Evolutionary conservation across 1,284 basidiomycete species (phyloP), one percentile per base, ranked within the genome.

Genomic region (Fomitopsis palustris): DNA sequence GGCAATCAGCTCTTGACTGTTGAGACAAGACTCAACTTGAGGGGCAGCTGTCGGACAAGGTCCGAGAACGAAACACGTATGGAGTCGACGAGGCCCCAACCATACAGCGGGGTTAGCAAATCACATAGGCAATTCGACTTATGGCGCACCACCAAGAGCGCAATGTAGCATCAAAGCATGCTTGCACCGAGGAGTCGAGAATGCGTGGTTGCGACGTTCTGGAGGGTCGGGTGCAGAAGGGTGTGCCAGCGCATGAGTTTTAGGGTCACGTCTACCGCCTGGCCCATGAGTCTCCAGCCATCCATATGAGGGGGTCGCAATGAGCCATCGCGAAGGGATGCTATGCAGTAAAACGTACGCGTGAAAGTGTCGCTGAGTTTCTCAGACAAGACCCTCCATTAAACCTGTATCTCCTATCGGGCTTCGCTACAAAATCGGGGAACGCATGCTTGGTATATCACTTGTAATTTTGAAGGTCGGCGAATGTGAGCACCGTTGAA

Each of bases 231-330:
- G 85, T 0, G 85, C 78, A 1, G 97, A 97, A 99, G 79, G 64
- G 98, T 95, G 9, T 96, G 84, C 96, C 96, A 99, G 31, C 95
- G 84, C 96, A 99, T 98, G 25, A 99, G 83, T 73, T 98, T 98
- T 55, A 99, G 80, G n/a, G n/a, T n/a, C n/a, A n/a, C n/a, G 73
- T 98, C 95, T 9, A 98, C 94, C 0, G 97, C 97, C 74, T 98
- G 96, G 65, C 95, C 88, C 0, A 96, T 41, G 19, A 43, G 19
- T 38, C 25, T 12, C 25, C n/a, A 23, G 12, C 6, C 16, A 3
- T 16, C 16, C 17, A 19, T 23, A 17, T 9, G 14, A 53, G 31
- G 27, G 4, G 12, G 42, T 25, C 27, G 16, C 4, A 17, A 39
- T 9, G 25, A 56, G n/a, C 10, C 6, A 9, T 5, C 4, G 27